Conservation (phyloP, 108 stramenopile genomes). For the Nitzschia palea region DNA sequence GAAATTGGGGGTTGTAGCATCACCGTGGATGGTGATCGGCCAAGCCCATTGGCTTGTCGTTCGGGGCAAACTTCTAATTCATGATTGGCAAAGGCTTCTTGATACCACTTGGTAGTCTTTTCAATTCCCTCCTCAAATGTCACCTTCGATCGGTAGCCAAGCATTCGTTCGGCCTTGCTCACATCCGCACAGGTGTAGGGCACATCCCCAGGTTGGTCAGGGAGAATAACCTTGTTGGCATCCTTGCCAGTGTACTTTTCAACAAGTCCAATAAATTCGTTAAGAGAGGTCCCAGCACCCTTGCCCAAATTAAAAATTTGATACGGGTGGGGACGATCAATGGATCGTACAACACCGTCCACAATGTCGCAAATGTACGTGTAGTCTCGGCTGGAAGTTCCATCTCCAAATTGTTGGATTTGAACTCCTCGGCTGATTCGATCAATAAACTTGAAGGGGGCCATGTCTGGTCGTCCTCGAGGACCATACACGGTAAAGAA, state of each 20-base stretch:
- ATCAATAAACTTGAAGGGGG: conserved; percentile 98
- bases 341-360: conserved; percentile 82
- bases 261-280: conserved; percentile 83
- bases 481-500: conserved; percentile 99
- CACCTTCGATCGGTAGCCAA: conserved; percentile 88
- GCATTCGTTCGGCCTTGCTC: conserved; percentile 69
- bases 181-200: conserved; percentile 92
- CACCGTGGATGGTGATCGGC: conserved; percentile 41
- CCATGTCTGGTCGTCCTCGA: conserved; percentile 98
- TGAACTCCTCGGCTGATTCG: conserved; percentile 87
- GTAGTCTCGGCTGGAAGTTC: conserved; percentile 86
- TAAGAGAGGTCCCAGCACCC: conserved; percentile 76
- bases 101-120: conserved; percentile 82
- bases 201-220: conserved; percentile 95
- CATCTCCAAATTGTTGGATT: conserved; percentile 96
- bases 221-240: conserved; percentile 73
- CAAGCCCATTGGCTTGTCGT: conserved; percentile 67
- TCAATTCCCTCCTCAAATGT: conserved; percentile 89
- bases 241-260: conserved; percentile 76
- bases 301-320: conserved; percentile 93
- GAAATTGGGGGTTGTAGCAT: neutral
- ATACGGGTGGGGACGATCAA: conserved; percentile 85
- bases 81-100: conserved; percentile 29
- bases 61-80: conserved; percentile 36
- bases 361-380: conserved; percentile 95